Conservation (phyloP, 352 stramenopile genomes). For the Globisporangium takayamanum region DNA sequence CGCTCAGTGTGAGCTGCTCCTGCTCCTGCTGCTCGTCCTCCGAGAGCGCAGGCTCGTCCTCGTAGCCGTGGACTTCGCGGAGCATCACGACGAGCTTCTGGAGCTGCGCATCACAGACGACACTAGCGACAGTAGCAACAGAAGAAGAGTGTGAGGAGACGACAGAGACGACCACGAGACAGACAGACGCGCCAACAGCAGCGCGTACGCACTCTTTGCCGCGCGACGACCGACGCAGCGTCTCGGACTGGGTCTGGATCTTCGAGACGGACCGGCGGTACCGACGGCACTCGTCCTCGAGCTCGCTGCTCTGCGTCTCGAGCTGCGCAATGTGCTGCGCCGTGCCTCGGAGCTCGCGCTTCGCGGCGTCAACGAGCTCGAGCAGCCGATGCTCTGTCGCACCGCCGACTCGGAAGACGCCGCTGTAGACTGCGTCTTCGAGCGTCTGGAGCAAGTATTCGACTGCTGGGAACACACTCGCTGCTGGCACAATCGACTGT, state of each 20-base stretch:
- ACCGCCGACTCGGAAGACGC: conserved; percentile 1
- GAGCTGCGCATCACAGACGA: conserved; percentile 23
- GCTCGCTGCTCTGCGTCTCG: conserved; percentile 3
- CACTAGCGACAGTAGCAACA: background rate
- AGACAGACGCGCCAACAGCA: background rate
- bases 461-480: conserved; percentile 1
- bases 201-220: conserved; percentile 12
- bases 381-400: conserved; percentile 7
- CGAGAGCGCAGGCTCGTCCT: conserved; percentile 22
- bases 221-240: conserved; percentile 5
- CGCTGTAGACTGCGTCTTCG: conserved; percentile 8
- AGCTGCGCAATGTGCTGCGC: conserved; percentile 6
- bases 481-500: background rate
- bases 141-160: conserved; percentile 4
- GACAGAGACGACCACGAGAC: background rate
- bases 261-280: conserved; percentile 9
- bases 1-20: conserved; percentile 15
- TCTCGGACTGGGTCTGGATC: conserved; percentile 14
- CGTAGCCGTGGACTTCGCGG: conserved; percentile 18
- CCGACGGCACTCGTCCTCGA: conserved; percentile 5
- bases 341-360: conserved; percentile 6
- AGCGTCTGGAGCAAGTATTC: conserved; percentile 8
- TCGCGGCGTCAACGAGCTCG: conserved; percentile 7
- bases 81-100: conserved; percentile 33
- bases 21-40: conserved; percentile 21